Percentiles rank a stretch among this genome's conserved stretches.
phyloP scores from a whole-genome alignment of 306 rosid genomes.

The Fagus crenata region DNA sequence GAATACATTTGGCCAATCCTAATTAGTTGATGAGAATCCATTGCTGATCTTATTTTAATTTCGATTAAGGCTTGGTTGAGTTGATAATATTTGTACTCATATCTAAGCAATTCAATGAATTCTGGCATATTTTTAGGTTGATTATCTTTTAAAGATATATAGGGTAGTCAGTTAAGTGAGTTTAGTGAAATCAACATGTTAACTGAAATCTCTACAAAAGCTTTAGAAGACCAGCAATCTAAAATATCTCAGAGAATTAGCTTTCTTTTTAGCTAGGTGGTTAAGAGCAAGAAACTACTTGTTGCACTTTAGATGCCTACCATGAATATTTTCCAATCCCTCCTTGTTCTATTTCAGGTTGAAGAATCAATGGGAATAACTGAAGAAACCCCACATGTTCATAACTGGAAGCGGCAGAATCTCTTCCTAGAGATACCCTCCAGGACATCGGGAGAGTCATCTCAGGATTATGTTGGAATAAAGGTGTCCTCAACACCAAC shows the following conservation, averaged over 20 bases:
- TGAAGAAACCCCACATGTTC: conserved; percentile 42
- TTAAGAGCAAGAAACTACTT: background rate
- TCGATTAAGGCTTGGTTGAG: background rate
- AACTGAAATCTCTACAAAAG: background rate
- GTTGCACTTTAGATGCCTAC: background rate
- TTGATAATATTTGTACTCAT: background rate
- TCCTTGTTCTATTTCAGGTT: conserved; percentile 39
- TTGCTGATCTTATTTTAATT: background rate
- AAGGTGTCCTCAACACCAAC: conserved; percentile 74
- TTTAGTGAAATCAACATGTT: conserved; percentile 3
- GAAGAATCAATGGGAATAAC: conserved; percentile 47
- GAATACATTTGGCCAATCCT: background rate
- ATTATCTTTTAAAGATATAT: background rate
- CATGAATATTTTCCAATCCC: conserved; percentile 21
- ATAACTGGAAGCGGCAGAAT: conserved; percentile 60
- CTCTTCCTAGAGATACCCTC: conserved; percentile 65
- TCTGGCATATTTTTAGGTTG: background rate
- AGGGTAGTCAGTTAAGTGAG: background rate
- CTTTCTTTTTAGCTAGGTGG: background rate
- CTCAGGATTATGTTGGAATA: conserved; percentile 57
- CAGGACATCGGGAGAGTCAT: conserved; percentile 48
- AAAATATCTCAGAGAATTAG: background rate
- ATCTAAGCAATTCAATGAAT: background rate
- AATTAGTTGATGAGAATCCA: background rate
- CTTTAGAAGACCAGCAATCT: background rate